Base-by-base conservation (phyloP, 2,329 filamentous ascomycete species). In the Phoma sp. region DNA sequence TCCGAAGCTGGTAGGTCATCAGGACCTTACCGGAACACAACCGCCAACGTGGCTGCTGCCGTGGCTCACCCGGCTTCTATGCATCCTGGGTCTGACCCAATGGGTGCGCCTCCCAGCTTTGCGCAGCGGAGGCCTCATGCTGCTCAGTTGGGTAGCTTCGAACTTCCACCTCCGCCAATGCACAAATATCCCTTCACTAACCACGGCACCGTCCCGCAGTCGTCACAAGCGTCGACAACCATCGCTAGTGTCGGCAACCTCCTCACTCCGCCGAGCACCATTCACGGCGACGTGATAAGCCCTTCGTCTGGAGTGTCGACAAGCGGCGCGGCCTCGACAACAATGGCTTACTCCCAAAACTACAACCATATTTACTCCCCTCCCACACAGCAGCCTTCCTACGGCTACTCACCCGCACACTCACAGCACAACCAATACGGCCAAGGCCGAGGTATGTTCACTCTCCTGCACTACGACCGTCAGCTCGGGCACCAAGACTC, bases 71-170 rank as follows among this genome's bases (percentile, higher is more conserved):
- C 82, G 72, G 78, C 82, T 72, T 84, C 82, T 73, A 88, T 88
- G 85, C 82, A 85, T 77, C 79, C 84, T 73, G 81, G 82, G 71
- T 76, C 85, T 71, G 84, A 87, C 74, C 78, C 79, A 73, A 82
- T 88, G 78, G 82, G 82, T 74, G 79, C 81, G 68, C 81, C 84
- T 66, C 81, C 83, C 71, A 89, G 88, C 78, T 87, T 92, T 73
- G 85, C 87, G 64, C 83, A 87, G 74, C 85, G 89, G 69, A 85
- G 89, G 75, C 85, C 87, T 70, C 88, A 88, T 69, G 86, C 88
- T 59, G 85, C 84, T 54, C 84, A 84, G 65, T 82, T 92, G 59
- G 88, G 88, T 54, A 83, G 78, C 63, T 90, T 91, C 71, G 86
- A 89, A 69, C 83, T 91, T 45, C 61, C 72, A 46, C 85, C 88